phyloP scores from a whole-genome alignment of 192 early-diverging fungal genomes.

The Gryganskiella cystojenkinii region DNA sequence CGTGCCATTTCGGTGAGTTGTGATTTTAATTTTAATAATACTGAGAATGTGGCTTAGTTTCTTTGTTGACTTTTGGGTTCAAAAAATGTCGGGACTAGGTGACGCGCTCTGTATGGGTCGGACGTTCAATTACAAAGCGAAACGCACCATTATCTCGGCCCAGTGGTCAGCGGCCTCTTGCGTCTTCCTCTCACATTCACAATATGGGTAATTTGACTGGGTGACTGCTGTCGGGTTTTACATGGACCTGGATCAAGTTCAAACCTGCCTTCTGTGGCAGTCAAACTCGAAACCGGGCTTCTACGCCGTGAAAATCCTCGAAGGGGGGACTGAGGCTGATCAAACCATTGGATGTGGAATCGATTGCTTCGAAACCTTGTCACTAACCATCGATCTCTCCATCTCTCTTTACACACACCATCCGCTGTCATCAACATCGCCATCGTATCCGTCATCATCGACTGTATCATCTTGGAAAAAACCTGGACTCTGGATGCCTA shows the following conservation, averaged over 20 bases:
- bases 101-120: no score
- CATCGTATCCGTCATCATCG: background rate
- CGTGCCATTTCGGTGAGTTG: no score
- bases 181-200: constrained; percentile 40
- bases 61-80: no score
- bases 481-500: background rate
- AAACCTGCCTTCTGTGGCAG: background rate
- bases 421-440: background rate
- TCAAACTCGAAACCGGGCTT: background rate
- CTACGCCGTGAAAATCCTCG: background rate
- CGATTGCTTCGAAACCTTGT: background rate
- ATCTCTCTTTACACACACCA: background rate
- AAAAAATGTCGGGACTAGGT: no score
- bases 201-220: constrained; percentile 40
- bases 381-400: constrained; percentile 46
- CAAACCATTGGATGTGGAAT: background rate
- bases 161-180: constrained; percentile 2
- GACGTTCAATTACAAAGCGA: no score
- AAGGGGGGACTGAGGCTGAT: background rate
- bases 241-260: background rate
- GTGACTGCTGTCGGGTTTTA: constrained; percentile 12
- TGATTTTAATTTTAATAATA: no score
- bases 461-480: background rate
- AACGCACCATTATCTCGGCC: no score
- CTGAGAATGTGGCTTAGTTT: no score